Base-by-base conservation (phyloP, 148 eudicot genomes). In the Rhododendron vialii region DNA sequence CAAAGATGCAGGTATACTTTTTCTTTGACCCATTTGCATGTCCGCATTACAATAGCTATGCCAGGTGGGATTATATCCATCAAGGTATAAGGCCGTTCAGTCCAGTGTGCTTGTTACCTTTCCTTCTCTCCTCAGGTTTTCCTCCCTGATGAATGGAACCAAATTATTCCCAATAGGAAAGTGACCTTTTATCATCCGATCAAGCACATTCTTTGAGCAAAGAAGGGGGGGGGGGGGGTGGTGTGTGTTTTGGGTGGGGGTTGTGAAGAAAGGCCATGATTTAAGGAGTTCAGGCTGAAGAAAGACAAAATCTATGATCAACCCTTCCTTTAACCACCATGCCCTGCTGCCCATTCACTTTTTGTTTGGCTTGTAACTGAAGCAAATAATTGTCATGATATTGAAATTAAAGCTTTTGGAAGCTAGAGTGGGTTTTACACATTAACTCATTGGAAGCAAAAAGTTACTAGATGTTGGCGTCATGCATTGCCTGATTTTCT, bases 1-100 rank as follows among this genome's bases (percentile, higher is more conserved):
- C 88, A 89, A 83, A 87, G 99, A 96, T 88, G 99, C 99, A 83
- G 99, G 99, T 95, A 92, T 85, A 80, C 57, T 36, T 33, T 71
- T 53, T 51, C 9, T 53, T 5, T 55, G 20, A 43, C 43, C 4
- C 41, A 45, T 11, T 50, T 63, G 50, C 55, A 10, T 36, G 17
- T 51, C 51, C 5, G 18, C 22, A 33, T 30, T 65, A 8, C 18
- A 10, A 14, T 47, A 9, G 33, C 35, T 3, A 26, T 0, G 33
- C 35, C 33, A 26, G 14, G 35, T 67, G 15, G 35, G 33, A 26
- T 67, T 67, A 57, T 57, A 59, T 59, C 26, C 26, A 67, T 67
- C 14, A 1, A n/a, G 30, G 11, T n/a, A 65, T 65, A 65, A 65
- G 35, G 74, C 74, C 6, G 2, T 67, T 67, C 6, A 0, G 33